Evolutionary conservation across 177 flowering plant species (phyloP), one percentile per base, ranked within the genome.

Genomic region (Telopea speciosissima): DNA sequence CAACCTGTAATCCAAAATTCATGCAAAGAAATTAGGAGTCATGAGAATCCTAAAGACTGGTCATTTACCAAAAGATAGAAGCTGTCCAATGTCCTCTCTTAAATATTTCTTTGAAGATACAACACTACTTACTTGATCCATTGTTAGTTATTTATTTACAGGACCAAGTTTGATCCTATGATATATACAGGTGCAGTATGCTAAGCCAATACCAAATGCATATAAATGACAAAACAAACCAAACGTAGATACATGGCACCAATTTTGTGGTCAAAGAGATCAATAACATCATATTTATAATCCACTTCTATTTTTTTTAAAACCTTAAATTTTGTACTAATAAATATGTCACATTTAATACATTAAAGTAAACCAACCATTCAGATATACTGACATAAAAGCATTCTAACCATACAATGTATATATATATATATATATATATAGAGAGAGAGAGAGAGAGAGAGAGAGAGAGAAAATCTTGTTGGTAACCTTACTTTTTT

Each of bases 1-100:
- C 79, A 94, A 79, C 85, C 99, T 94, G 90, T 74, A 81, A 64
- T 62, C 16, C 17, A 28, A 36, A 52, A 63, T 21, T 13, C 24
- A 73, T 36, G 31, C 26, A 65, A 23, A 36, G 49, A 59, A 45
- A 31, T n/a, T n/a, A 61, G 0, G 12, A 56, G 22, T 11, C 24
- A 13, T 22, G 33, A 36, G 1, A 52, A 24, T n/a, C 14, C 23
- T 56, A 5, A 5, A 17, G 23, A 5, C 14, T 21, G n/a, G n/a
- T n/a, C n/a, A n/a, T n/a, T n/a, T n/a, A n/a, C n/a, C n/a, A n/a
- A 16, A 19, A 68, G 9, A 21, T 17, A 6, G 31, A 10, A 56
- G 24, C 36, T 62, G 8, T 12, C 24, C 3, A 59, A 23, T n/a
- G n/a, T 59, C 25, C 19, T 54, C 3, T n/a, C 12, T 23, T 23